phyloP scores from a whole-genome alignment of 1,139 yeast species.

The Pichia sp. region DNA sequence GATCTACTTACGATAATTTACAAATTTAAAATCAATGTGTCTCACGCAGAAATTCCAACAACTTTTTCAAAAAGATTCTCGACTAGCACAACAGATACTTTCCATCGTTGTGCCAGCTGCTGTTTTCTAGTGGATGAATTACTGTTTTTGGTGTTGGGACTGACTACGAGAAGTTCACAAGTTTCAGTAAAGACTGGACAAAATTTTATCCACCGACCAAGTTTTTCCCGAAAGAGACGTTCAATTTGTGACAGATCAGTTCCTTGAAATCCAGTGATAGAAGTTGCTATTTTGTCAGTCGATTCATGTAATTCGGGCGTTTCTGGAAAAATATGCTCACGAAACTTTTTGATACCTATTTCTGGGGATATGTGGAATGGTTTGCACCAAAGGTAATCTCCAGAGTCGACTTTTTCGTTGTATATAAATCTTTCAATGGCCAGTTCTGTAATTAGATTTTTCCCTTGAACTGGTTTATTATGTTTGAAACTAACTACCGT shows the following conservation, averaged over 20 bases:
- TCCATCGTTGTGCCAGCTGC: constrained; percentile 23
- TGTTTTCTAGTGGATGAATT: constrained; percentile 13
- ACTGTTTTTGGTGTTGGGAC: background rate
- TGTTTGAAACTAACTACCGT: constrained; percentile 18
- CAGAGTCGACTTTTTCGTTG: constrained; percentile 8
- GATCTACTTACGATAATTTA: background rate
- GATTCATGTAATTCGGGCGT: background rate
- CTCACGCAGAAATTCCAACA: background rate
- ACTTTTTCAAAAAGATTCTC: constrained; percentile 13
- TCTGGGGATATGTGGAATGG: constrained; percentile 37
- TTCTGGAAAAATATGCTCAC: constrained; percentile 25
- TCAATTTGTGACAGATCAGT: constrained; percentile 78
- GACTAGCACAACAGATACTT: constrained; percentile 13
- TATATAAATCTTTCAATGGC: constrained; percentile 60
- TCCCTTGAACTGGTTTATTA: background rate
- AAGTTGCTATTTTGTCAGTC: constrained; percentile 31
- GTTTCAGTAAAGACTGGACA: constrained; percentile 48
- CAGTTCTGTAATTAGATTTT: constrained; percentile 59
- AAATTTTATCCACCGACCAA: constrained; percentile 39
- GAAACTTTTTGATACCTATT: constrained; percentile 7
- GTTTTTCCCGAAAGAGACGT: constrained; percentile 41
- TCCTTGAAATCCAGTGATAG: constrained; percentile 78
- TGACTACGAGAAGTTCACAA: constrained; percentile 51
- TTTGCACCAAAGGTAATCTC: constrained; percentile 48
- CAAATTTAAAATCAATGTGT: background rate